These are phyloP conservation scores for Skeletonema tropicum DNA, from an alignment of 108 stramenopile genomes.

Conservation along the genomic window DNA sequence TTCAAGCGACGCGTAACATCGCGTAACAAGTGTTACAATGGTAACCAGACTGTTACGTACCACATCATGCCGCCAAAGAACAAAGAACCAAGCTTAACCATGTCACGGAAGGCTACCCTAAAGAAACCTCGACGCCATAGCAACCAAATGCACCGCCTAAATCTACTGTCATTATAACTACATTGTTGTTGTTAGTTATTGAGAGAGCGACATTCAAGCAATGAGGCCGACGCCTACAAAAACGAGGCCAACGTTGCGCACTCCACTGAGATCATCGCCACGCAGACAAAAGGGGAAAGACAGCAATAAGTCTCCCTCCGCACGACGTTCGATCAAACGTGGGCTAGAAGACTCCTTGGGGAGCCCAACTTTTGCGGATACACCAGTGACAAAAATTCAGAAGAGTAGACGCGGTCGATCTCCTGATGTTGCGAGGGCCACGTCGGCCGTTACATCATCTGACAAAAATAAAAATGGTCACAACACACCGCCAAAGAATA, in stretches of 20 bases:
- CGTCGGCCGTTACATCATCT: not conserved
- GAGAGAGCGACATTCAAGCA: not conserved
- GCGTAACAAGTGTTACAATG: not conserved
- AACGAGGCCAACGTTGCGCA: not conserved
- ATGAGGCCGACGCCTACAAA: constrained; percentile 4
- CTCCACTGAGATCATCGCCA: not conserved
- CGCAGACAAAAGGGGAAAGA: not conserved
- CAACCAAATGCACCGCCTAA: too few relatives aligned
- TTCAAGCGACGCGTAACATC: too few relatives aligned
- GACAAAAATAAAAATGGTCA: not conserved
- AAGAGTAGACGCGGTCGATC: not conserved
- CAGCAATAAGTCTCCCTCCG: not conserved
- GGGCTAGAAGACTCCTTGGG: not conserved
- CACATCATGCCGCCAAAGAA: too few relatives aligned
- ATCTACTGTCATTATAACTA: too few relatives aligned
- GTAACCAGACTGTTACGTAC: too few relatives aligned
- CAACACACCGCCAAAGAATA: not conserved
- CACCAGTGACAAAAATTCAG: not conserved
- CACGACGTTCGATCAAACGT: not conserved
- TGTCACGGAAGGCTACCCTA: too few relatives aligned
- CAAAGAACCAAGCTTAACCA: too few relatives aligned
- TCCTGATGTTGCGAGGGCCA: not conserved
- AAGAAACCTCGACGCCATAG: too few relatives aligned
- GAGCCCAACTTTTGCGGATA: not conserved
- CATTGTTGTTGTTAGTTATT: too few relatives aligned